Conservation (phyloP, 768 basidiomycete genomes). For the Rhodotorula babjevae region DNA sequence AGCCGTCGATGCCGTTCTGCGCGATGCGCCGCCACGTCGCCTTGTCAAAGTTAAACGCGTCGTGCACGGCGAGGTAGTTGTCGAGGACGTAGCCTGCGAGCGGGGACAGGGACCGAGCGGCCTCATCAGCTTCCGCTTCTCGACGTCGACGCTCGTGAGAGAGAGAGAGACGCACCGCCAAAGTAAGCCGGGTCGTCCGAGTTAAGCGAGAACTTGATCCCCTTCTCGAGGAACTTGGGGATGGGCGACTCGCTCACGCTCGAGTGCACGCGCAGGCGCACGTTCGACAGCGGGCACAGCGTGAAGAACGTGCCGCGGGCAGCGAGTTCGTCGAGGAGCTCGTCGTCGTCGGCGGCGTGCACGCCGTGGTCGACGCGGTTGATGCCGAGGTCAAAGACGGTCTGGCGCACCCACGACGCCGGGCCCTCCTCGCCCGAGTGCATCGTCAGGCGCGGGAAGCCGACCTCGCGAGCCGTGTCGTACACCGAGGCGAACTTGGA, state of each 20-base stretch:
- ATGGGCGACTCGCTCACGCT: slow-evolving; percentile 38
- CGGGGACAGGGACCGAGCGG: accelerated
- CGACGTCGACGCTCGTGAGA: too few species aligned
- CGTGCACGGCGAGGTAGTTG: slow-evolving; percentile 38
- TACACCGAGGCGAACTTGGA: slow-evolving; percentile 38
- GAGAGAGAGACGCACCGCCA: slow-evolving; percentile 10
- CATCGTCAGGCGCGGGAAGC: slow-evolving; percentile 35
- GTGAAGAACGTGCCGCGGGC: slow-evolving; percentile 30
- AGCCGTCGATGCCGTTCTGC: slow-evolving; percentile 33
- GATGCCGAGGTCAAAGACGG: slow-evolving; percentile 26
- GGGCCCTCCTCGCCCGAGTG: slow-evolving; percentile 43
- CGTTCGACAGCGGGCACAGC: slow-evolving; percentile 41
- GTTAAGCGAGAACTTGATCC: slow-evolving; percentile 41
- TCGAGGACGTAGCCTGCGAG: slow-evolving; percentile 36
- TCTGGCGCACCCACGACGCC: slow-evolving; percentile 30
- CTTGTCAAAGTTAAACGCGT: slow-evolving; percentile 31
- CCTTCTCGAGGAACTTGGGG: slow-evolving; percentile 32
- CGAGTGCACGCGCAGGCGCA: slow-evolving; percentile 25
- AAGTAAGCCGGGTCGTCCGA: slow-evolving; percentile 42
- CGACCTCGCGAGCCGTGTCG: slow-evolving; percentile 24
- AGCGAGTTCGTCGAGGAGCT: slow-evolving; percentile 33
- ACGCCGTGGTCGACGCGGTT: slow-evolving; percentile 41
- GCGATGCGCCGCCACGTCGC: slow-evolving; percentile 35
- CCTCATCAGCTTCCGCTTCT: too few species aligned
- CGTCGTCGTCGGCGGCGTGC: slow-evolving; percentile 34